A percentile compares a stretch with the other conserved stretches of the same genome.
Evolutionary conservation across 2,329 filamentous ascomycete genomes (phyloP).

Genomic region (Pyricularia sp.): DNA sequence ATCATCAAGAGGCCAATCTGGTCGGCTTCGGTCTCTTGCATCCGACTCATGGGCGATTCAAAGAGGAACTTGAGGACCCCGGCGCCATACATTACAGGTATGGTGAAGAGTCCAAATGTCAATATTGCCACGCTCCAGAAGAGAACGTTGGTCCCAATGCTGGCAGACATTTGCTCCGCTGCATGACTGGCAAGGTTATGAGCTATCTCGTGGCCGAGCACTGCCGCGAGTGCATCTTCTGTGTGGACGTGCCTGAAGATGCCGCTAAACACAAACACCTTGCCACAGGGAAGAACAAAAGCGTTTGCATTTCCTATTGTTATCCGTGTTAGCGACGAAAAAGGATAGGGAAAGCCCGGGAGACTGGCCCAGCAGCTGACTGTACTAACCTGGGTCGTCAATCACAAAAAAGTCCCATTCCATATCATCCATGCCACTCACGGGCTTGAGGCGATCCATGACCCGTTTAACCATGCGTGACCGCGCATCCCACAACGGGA

Average conservation of each 20-base stretch:
- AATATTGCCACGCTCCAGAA: slow-evolving; percentile 39
- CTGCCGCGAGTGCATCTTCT: slow-evolving; percentile 63
- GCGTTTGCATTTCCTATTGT: slow-evolving; percentile 53
- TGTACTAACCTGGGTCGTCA: slow-evolving; percentile 40
- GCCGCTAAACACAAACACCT: slow-evolving; percentile 71
- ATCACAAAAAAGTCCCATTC: slow-evolving; percentile 70
- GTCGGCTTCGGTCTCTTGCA: slow-evolving; percentile 70
- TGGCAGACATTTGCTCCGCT: slow-evolving; percentile 51
- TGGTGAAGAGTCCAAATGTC: slow-evolving; percentile 50
- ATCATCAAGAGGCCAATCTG: slow-evolving; percentile 78
- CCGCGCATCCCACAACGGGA: slow-evolving; percentile 51
- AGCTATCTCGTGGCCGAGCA: slow-evolving; percentile 72
- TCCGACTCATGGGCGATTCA: slow-evolving; percentile 56
- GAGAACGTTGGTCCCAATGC: slow-evolving; percentile 42
- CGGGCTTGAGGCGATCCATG: slow-evolving; percentile 56
- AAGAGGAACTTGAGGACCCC: slow-evolving; percentile 55
- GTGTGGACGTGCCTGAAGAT: slow-evolving; percentile 57
- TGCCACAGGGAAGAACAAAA: slow-evolving; percentile 69
- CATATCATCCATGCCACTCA: slow-evolving; percentile 47
- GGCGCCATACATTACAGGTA: slow-evolving; percentile 12
- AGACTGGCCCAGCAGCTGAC: background rate
- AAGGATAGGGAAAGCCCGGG: background rate
- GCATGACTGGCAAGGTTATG: slow-evolving; percentile 64
- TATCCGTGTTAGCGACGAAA: background rate
- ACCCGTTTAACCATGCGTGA: slow-evolving; percentile 50